A percentile compares a stretch with the other conserved stretches of the same genome.
Conservation (phyloP, 352 stramenopile genomes). For the Phytophthora citricola region DNA sequence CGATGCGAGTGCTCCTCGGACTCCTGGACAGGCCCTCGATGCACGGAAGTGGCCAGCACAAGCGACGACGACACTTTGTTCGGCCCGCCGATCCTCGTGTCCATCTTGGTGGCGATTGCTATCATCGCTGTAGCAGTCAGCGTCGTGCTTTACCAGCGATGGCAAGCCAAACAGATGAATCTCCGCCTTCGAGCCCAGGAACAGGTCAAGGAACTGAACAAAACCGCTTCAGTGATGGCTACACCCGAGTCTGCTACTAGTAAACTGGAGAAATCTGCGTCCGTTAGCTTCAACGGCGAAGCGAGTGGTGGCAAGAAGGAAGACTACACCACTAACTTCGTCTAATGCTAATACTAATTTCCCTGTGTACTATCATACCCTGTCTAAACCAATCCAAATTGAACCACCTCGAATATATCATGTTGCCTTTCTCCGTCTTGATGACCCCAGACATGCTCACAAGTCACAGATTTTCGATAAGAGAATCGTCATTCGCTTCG, state of each 20-base stretch:
- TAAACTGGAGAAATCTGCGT: constrained; percentile 13
- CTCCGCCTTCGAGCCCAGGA: constrained; percentile 4
- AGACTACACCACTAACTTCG: constrained; percentile 46
- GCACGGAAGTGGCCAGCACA: constrained; percentile 27
- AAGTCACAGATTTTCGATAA: background rate
- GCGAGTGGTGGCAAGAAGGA: constrained; percentile 38
- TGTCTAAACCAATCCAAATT: constrained; percentile 5
- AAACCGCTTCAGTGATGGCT: constrained; percentile 27
- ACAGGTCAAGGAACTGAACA: constrained; percentile 25
- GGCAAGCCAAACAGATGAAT: constrained; percentile 6
- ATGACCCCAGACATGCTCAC: constrained; percentile 8
- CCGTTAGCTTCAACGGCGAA: constrained; percentile 5
- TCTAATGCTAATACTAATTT: constrained; percentile 20
- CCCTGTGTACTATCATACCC: constrained; percentile 1
- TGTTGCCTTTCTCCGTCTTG: constrained; percentile 33
- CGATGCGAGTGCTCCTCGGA: constrained; percentile 39
- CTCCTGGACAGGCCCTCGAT: constrained; percentile 51
- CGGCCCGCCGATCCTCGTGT: constrained; percentile 28
- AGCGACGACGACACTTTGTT: constrained; percentile 18
- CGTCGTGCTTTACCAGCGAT: constrained; percentile 14
- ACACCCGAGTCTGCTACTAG: constrained; percentile 6
- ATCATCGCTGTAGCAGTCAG: constrained; percentile 11
- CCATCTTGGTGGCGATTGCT: constrained; percentile 16
- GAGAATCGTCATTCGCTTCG: background rate
- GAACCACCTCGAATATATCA: constrained; percentile 24